A percentile compares a stretch with the other conserved stretches of the same genome.
These are phyloP conservation scores for Citrullus colocynthis DNA, from an alignment of 306 rosid species.

Conservation along the genomic window DNA sequence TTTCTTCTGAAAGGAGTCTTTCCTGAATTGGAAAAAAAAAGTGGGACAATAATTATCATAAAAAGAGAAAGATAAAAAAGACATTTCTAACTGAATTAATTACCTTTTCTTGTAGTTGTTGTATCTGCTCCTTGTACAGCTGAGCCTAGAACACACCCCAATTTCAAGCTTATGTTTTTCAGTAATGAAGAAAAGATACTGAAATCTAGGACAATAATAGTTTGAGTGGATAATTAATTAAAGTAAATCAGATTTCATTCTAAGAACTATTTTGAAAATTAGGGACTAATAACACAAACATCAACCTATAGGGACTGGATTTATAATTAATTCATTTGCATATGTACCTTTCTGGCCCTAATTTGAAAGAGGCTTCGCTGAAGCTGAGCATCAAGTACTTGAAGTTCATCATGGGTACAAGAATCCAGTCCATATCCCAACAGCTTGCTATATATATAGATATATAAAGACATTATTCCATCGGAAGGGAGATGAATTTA, in stretches of 20 bases:
- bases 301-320: too few species aligned
- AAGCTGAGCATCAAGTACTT: neutral
- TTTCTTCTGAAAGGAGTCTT: slow-evolving; percentile 29
- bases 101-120: slow-evolving; percentile 5
- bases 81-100: too few species aligned
- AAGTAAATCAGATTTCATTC: too few species aligned
- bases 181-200: too few species aligned
- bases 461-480: neutral
- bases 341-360: slow-evolving; percentile 2
- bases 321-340: too few species aligned
- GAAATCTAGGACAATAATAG: too few species aligned
- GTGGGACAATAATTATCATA: too few species aligned
- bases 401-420: slow-evolving; percentile 4
- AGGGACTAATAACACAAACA: too few species aligned
- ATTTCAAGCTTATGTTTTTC: too few species aligned
- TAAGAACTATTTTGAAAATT: too few species aligned
- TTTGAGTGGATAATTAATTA: too few species aligned
- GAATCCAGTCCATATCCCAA: neutral
- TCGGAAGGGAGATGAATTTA: neutral
- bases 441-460: neutral
- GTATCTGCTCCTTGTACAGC: neutral
- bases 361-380: neutral
- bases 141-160: neutral
- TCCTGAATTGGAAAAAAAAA: slow-evolving; percentile 21
- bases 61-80: too few species aligned